Evolutionary conservation across 805 yeast genomes (phyloP), one percentile per base, ranked within the genome.

Genomic region (Cyberlindnera sargentensis): DNA sequence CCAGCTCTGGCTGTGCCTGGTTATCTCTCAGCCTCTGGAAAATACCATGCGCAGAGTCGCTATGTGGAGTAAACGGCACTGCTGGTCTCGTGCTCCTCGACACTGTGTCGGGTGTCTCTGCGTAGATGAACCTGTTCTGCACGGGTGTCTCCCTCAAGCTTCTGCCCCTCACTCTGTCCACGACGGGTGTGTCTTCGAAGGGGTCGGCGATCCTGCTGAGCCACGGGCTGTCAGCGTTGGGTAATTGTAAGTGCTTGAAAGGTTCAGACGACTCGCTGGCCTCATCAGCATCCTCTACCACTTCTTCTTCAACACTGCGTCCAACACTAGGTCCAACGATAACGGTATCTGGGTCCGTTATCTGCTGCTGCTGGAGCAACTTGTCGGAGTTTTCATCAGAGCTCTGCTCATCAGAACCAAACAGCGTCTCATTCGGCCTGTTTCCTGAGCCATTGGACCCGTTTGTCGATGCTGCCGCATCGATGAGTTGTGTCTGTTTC

Each of bases 151-250:
- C 43, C 20, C 44, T 39, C 5, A 46, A 32, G 34, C 35, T 37
- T 36, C 49, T 40, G 34, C 35, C 35, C 34, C 49, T 40, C 36
- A 43, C 44, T 25, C 36, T 46, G 8, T 37, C 3, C 23, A 36
- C 34, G 27, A 34, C 20, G n/a, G 52, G 52, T 1, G 62, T 56
- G 9, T 55, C 59, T 30, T 60, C 64, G 47, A 70, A 70, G 6
- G 75, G 75, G 45, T 70, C 60, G 27, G 48, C 54, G 20, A 67
- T 52, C 30, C 59, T 60, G 24, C 52, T 56, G 15, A 66, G 41
- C 53, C 59, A 56, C 4, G 62, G 57, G n/a, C 52, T 51, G 15
- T 48, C 48, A 3, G 50, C 29, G 15, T 50, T 45, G 3, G 29
- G 36, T 25, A 49, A 31, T 31, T 44, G 41, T 10, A 50, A 10